Base-by-base conservation (phyloP, 2,329 filamentous ascomycete species). In the Pseudodiploospora longispora region DNA sequence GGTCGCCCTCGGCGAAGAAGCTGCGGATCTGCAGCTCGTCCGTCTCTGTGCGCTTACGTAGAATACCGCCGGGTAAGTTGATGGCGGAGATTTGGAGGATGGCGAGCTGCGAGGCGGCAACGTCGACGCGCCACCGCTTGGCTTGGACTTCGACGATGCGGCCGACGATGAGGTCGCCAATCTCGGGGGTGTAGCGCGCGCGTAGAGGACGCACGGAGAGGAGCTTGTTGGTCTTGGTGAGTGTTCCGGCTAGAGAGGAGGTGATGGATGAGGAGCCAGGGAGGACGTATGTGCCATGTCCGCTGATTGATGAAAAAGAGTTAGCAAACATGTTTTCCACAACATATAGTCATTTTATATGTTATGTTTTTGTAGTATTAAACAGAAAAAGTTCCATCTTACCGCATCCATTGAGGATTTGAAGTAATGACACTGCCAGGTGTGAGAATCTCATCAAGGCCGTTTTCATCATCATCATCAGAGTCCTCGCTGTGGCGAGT, bases 361-460 rank as follows among this genome's bases (percentile, higher is more conserved):
- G 30, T 9, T 31, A 32, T n/a, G 36, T 28, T 30, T n/a, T 30
- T 28, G n/a, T 29, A 41, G 12, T 34, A 34, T 33, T 34, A 35
- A 36, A 30, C 9, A 30, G 19, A 36, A 37, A 32, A 44, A 10
- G 27, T 35, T 32, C 34, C 32, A 51, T 69, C 42, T 19, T 66
- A 81, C 78, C 81, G 81, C 91, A 97, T 97, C 88, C 88, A 97
- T 72, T 96, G 89, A n/a, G 88, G 77, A 65, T 96, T 89, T 52
- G 83, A 78, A 8, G 91, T 96, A 55, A 97, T 87, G 48, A 85
- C 69, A 61, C 94, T 86, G 58, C 91, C 93, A 1, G 91, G 91
- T 1, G 90, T 95, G 54, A 95, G 83, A 53, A 96, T 84, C 32
- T 75, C 68, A 56, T 66, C 56, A 46, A 58, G 56, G 29, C 6